Evolutionary conservation across 805 yeast species (phyloP).

Genomic region (Lachancea mirantina): DNA sequence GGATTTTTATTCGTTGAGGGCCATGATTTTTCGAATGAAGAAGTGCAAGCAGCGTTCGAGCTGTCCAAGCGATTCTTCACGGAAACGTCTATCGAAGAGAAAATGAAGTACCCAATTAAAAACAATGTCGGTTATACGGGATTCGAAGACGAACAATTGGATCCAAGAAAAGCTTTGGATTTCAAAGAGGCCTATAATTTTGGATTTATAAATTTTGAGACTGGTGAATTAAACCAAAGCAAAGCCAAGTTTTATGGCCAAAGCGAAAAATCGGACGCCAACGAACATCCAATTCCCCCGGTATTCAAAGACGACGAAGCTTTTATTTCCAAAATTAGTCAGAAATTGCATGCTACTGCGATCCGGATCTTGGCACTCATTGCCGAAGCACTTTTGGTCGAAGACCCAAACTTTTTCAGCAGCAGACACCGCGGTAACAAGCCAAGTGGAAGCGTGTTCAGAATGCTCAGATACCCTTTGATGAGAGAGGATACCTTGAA

Average conservation of each 20-base stretch:
- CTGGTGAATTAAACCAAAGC: constrained; percentile 36
- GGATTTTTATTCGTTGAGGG: constrained; percentile 66
- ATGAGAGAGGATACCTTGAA: constrained; percentile 31
- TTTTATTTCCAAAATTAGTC: constrained; percentile 34
- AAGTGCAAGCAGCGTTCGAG: constrained; percentile 45
- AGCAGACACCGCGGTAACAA: constrained; percentile 47
- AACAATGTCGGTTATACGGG: constrained; percentile 57
- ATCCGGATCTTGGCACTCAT: constrained; percentile 45
- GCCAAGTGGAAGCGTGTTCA: constrained; percentile 55
- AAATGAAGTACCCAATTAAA: constrained; percentile 40
- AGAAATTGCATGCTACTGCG: constrained; percentile 46
- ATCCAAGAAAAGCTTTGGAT: constrained; percentile 39
- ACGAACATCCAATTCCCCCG: constrained; percentile 41
- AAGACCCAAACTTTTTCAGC: constrained; percentile 56
- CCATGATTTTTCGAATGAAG: constrained; percentile 50
- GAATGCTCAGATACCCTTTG: constrained; percentile 69
- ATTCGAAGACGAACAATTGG: constrained; percentile 44
- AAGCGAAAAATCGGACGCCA: constrained; percentile 12
- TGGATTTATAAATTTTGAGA: constrained; percentile 43
- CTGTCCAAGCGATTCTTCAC: constrained; percentile 44
- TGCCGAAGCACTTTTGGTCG: constrained; percentile 54
- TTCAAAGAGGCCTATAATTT: constrained; percentile 69
- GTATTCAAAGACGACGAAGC: constrained; percentile 41
- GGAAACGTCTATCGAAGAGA: constrained; percentile 43
- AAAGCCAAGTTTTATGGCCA: constrained; percentile 8